Percentiles rank a stretch among this genome's conserved stretches.
phyloP scores from a whole-genome alignment of 192 early-diverging fungal species.

The Allomyces arbusculus region DNA sequence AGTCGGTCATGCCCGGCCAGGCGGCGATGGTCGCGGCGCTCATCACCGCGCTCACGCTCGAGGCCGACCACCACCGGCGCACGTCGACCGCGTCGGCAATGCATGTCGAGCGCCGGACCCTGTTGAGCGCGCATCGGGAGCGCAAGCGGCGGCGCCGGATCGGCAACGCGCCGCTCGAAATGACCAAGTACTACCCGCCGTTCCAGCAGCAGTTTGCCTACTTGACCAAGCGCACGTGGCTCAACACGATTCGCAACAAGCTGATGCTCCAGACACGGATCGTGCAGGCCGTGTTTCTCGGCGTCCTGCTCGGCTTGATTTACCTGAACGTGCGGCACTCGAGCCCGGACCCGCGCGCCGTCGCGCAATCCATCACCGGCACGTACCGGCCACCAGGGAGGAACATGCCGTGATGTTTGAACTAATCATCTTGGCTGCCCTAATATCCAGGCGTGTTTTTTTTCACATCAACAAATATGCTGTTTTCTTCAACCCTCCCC shows the following conservation, averaged over 20 bases:
- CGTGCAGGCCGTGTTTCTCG: conserved; percentile 17
- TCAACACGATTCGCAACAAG: conserved; percentile 18
- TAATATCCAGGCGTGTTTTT: too few species aligned
- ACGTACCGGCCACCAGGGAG: conserved; percentile 17
- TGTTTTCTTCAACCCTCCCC: conserved; percentile 18
- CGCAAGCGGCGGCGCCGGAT: conserved; percentile 4
- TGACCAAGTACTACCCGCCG: not conserved
- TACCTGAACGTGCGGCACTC: conserved; percentile 13
- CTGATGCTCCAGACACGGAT: conserved; percentile 14
- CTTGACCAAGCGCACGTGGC: conserved; percentile 25
- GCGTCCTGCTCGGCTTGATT: conserved; percentile 34
- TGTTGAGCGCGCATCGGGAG: not conserved
- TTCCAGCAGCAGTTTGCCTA: conserved; percentile 19
- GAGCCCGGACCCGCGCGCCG: conserved; percentile 27
- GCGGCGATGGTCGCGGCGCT: not conserved
- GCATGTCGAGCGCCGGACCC: not conserved
- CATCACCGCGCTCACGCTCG: not conserved
- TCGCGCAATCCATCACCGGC: conserved; percentile 23
- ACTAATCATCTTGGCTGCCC: too few species aligned
- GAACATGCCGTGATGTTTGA: conserved; percentile 5
- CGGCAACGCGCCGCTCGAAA: conserved; percentile 15
- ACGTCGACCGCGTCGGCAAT: not conserved
- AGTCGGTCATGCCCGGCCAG: not conserved
- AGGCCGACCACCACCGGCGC: conserved; percentile 1
- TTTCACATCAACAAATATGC: too few species aligned